A percentile compares a stretch with the other conserved stretches of the same genome.
phyloP scores from a whole-genome alignment of 257 asterid species.

The Primulina tabacum region DNA sequence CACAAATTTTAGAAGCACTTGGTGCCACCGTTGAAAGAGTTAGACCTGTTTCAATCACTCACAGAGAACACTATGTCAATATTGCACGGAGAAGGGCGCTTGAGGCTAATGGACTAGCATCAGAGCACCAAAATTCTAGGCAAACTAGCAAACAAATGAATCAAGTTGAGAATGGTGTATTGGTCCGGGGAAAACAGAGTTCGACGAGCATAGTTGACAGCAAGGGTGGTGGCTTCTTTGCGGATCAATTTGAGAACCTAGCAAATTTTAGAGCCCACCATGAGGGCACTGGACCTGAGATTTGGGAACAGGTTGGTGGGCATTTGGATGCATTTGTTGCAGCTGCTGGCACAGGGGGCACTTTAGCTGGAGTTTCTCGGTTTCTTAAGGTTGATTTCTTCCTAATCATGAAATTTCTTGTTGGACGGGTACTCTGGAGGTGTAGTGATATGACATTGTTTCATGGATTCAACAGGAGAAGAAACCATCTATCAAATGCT shows the following conservation, averaged over 20 bases:
- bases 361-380: slow-evolving; percentile 82
- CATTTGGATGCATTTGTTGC: slow-evolving; percentile 87
- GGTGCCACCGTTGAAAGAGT: slow-evolving; percentile 98
- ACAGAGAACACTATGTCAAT: slow-evolving; percentile 86
- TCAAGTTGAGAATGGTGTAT: slow-evolving; percentile 28
- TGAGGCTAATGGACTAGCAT: slow-evolving; percentile 65
- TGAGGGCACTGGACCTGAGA: slow-evolving; percentile 94
- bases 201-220: slow-evolving; percentile 28
- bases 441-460: slow-evolving; percentile 8
- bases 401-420: slow-evolving; percentile 13
- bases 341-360: slow-evolving; percentile 98
- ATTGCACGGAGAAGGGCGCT: slow-evolving; percentile 86
- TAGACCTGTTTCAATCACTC: slow-evolving; percentile 91
- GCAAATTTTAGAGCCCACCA: slow-evolving; percentile 93
- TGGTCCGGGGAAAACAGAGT: slow-evolving; percentile 30
- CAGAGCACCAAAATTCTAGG: slow-evolving; percentile 29
- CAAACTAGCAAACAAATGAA: slow-evolving; percentile 25
- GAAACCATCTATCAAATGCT: slow-evolving; percentile 61
- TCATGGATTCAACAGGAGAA: slow-evolving; percentile 54
- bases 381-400: slow-evolving; percentile 67
- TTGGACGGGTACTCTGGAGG: neutral
- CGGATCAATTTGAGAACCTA: slow-evolving; percentile 93
- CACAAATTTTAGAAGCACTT: slow-evolving; percentile 91
- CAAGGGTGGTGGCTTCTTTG: slow-evolving; percentile 95
- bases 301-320: slow-evolving; percentile 79